Evolutionary conservation across 768 basidiomycete genomes (phyloP).

Genomic region (Dacryopinax spathularia): DNA sequence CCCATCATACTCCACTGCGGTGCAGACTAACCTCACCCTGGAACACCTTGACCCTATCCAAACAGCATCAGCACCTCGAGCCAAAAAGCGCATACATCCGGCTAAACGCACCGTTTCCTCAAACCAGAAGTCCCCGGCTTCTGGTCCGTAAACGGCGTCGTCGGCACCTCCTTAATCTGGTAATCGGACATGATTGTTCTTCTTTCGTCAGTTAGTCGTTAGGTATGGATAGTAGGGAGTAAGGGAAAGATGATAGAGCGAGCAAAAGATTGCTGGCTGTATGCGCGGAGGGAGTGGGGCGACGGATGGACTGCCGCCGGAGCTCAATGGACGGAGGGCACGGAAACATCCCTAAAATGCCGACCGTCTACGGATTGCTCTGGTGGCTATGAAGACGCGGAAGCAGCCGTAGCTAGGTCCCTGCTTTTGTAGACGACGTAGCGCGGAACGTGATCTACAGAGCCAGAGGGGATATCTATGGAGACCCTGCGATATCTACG

Average conservation of each 20-base stretch:
- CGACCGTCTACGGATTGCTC: no score
- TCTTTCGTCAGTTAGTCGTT: not conserved
- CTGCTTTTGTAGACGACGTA: no score
- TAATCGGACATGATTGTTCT: not conserved
- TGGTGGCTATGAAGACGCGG: no score
- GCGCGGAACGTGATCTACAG: no score
- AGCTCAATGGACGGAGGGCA: no score
- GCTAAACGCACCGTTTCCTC: conserved; percentile 78
- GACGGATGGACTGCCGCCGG: no score
- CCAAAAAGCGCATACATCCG: not conserved
- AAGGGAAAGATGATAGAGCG: not conserved
- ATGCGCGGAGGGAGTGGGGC: not conserved
- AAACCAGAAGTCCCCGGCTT: conserved; percentile 98
- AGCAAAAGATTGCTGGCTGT: not conserved
- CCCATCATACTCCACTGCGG: not conserved
- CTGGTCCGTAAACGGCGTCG: conserved; percentile 83
- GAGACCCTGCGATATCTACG: no score
- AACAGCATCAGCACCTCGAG: conserved; percentile 3
- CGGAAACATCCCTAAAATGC: no score
- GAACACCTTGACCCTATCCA: conserved; percentile 83
- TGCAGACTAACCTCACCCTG: conserved; percentile 63
- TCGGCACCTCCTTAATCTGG: conserved; percentile 50
- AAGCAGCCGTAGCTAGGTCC: no score
- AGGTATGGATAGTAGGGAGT: not conserved
- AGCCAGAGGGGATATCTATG: no score